Evolutionary conservation across 805 yeast genomes (phyloP).

Genomic region (Candida parachauliodes): DNA sequence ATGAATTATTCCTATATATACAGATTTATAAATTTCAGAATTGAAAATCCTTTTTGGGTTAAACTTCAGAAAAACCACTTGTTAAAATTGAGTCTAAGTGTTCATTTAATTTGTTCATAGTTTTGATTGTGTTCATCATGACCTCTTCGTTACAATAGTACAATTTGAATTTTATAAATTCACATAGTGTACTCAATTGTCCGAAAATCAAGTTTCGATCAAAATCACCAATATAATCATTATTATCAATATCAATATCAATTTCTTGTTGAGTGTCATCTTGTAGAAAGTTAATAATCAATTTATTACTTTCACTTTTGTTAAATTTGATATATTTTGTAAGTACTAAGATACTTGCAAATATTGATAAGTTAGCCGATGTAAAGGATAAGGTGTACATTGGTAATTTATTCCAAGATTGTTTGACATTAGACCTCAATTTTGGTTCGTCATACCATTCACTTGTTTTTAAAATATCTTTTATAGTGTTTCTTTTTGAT

Average conservation of each 20-base stretch:
- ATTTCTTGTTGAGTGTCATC: neutral
- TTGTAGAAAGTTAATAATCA: conserved; percentile 8
- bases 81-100: conserved; percentile 2
- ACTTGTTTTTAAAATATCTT: neutral
- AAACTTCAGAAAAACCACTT: too few species aligned
- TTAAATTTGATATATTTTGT: conserved; percentile 12
- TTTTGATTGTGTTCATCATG: conserved; percentile 5
- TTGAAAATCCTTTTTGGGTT: too few species aligned
- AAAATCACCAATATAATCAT: neutral
- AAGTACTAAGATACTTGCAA: conserved; percentile 18
- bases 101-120: conserved; percentile 4
- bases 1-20: neutral
- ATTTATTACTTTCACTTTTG: conserved; percentile 5
- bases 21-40: neutral
- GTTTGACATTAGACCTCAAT: conserved; percentile 9
- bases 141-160: conserved; percentile 8
- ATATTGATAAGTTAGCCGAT: conserved; percentile 14
- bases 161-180: conserved; percentile 7
- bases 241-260: neutral
- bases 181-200: conserved; percentile 5
- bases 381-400: conserved; percentile 15
- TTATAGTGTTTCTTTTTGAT: neutral
- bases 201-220: neutral
- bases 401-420: conserved; percentile 18
- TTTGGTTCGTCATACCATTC: conserved; percentile 15